Base-by-base conservation (phyloP, 2,329 filamentous ascomycete species). In the Zasmidium citrigriseum region DNA sequence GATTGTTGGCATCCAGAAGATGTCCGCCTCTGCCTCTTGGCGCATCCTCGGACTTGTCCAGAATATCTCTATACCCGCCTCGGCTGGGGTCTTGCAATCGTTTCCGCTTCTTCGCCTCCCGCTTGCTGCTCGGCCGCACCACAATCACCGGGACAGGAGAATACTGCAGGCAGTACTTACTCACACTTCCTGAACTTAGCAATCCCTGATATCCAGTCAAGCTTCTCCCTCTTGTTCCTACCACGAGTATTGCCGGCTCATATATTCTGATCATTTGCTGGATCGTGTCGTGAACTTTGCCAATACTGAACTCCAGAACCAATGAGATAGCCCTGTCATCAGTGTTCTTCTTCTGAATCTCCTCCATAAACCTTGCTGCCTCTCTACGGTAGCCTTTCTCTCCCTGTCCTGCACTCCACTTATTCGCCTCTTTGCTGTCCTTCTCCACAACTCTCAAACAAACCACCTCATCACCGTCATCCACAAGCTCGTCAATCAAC, bases 101-200 rank as follows among this genome's bases (percentile, higher is more conserved):
- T 78, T 96, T 96, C 59, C 84, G 83, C 76, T 95, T 96, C 78
- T 96, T 96, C 77, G 95, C 95, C 70, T 90, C 85, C 20, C 93
- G 88, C 77, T 96, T 96, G 61, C 90, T 89, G 27, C 89, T 89
- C 34, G 93, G 92, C 3, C 93, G 86, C 10, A 96, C 93, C 27
- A 97, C 93, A 25, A 96, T 93, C 7, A 96, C 93, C 1, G 93
- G 93, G 1, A 97, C 90, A 0, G 93, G 92, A 1, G 90, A 96
- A 73, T 96, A 93, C 72, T 97, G 93, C 12, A 96, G 82, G 69
- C 93, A 96, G 76, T 96, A 97, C 72, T 96, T 96, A 23, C 91
- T 96, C 46, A 96, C 93, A 0, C 90, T 95, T 63, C 91, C 95
- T 24, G 62, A 66, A 50, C 90, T 91, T 45, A 96, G 84, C 25